Evolutionary conservation across 2,329 filamentous ascomycete genomes (phyloP).

Genomic region (Bipolaris cookei): DNA sequence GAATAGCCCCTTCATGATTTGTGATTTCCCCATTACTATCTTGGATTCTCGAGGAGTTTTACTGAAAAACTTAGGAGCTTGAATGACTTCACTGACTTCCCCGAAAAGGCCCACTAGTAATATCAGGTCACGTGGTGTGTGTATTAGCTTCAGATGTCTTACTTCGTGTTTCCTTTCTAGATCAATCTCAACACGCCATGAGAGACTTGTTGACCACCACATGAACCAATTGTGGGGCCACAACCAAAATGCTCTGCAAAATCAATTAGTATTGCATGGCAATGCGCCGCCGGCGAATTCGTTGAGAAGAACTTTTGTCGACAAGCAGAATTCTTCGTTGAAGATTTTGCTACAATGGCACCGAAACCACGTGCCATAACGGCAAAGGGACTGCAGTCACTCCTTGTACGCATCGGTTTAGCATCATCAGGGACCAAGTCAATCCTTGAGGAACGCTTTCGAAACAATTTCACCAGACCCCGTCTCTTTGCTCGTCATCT

Average conservation of each 20-base stretch:
- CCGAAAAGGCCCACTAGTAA: neutral
- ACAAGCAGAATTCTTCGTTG: neutral
- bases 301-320: neutral
- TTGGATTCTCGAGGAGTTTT: no score
- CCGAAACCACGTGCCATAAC: slow-evolving; percentile 46
- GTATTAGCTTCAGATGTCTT: neutral
- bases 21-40: neutral
- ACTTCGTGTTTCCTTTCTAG: neutral
- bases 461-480: slow-evolving; percentile 42
- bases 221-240: neutral
- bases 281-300: neutral
- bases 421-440: slow-evolving; percentile 66
- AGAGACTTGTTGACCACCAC: neutral
- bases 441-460: slow-evolving; percentile 60
- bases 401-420: slow-evolving; percentile 68
- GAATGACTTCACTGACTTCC: neutral
- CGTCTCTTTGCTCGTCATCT: slow-evolving; percentile 6
- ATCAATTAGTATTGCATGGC: neutral
- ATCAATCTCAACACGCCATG: neutral
- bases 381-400: slow-evolving; percentile 60
- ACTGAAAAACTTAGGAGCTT: neutral
- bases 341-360: slow-evolving; percentile 17
- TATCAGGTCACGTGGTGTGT: neutral
- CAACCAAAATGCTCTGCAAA: neutral
- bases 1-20: neutral